These are phyloP conservation scores for Penicillium vulpinum DNA, from an alignment of 2,329 filamentous ascomycete species.

Conservation along the genomic window DNA sequence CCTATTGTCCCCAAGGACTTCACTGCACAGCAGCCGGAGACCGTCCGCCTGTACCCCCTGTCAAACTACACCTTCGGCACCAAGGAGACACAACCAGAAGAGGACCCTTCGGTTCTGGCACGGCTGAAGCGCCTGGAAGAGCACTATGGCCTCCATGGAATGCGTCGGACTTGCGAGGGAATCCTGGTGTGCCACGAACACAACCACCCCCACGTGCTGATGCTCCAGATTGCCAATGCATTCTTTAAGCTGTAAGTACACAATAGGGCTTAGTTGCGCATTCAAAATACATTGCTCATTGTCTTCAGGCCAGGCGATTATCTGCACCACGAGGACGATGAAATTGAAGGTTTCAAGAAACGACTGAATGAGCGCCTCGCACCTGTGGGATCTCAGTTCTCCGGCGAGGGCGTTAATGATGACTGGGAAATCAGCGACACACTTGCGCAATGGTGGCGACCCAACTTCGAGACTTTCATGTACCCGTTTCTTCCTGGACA, in stretches of 20 bases:
- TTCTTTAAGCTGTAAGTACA: constrained; percentile 86
- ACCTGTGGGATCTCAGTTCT: constrained; percentile 78
- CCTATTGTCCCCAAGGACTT: constrained; percentile 80
- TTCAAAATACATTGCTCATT: not conserved
- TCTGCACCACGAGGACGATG: constrained; percentile 79
- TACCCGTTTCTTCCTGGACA: constrained; percentile 97
- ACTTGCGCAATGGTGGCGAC: constrained; percentile 96
- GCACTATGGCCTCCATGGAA: constrained; percentile 87
- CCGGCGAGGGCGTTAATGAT: constrained; percentile 82
- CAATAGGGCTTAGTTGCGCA: not conserved
- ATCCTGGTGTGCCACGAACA: constrained; percentile 98
- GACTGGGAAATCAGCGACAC: constrained; percentile 96
- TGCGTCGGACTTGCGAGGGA: constrained; percentile 95
- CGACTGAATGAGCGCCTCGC: constrained; percentile 91
- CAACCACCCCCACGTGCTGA: constrained; percentile 97
- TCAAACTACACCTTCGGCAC: constrained; percentile 99
- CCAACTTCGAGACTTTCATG: constrained; percentile 99
- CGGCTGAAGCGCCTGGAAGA: constrained; percentile 93
- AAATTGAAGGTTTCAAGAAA: constrained; percentile 90
- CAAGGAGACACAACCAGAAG: constrained; percentile 96
- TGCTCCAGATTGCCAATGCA: constrained; percentile 98
- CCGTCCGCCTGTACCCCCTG: constrained; percentile 87
- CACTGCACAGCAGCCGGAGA: constrained; percentile 83
- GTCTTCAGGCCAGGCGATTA: constrained; percentile 77
- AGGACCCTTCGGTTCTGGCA: constrained; percentile 92